These are phyloP conservation scores for Microcyclospora pomicola DNA, from an alignment of 2,329 filamentous ascomycete species.

Conservation along the genomic window DNA sequence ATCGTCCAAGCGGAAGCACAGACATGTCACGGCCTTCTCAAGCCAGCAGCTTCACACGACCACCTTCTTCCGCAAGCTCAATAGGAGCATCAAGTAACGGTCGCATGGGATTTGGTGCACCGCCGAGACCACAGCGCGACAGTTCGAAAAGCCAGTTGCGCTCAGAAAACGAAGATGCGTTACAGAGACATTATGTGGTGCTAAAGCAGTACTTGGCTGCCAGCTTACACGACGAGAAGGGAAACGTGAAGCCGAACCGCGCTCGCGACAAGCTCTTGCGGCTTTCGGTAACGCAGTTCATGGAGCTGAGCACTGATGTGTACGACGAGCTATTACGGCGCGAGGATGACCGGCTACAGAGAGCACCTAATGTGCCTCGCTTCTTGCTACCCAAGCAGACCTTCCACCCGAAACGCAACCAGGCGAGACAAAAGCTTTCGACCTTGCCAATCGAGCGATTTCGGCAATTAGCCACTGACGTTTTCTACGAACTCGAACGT, in stretches of 20 bases:
- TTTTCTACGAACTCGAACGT: constrained; percentile 87
- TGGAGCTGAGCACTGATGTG: constrained; percentile 94
- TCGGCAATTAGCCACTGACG: constrained; percentile 82
- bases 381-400: constrained; percentile 73
- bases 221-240: constrained; percentile 59
- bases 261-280: constrained; percentile 88
- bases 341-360: constrained; percentile 46
- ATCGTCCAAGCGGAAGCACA: constrained; percentile 27
- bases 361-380: constrained; percentile 43
- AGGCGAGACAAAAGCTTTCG: constrained; percentile 88
- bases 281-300: constrained; percentile 83
- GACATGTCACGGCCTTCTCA: constrained; percentile 38
- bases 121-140: constrained; percentile 13
- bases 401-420: constrained; percentile 94
- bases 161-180: constrained; percentile 46
- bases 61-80: constrained; percentile 77
- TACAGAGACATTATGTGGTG: constrained; percentile 69
- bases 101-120: constrained; percentile 28
- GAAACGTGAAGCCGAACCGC: constrained; percentile 64
- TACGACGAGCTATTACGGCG: constrained; percentile 87
- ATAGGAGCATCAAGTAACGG: constrained; percentile 75
- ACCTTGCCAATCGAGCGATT: constrained; percentile 79
- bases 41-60: constrained; percentile 33
- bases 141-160: constrained; percentile 42
- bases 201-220: constrained; percentile 62